A percentile compares a stretch with the other conserved stretches of the same genome.
phyloP scores from a whole-genome alignment of 2,329 filamentous ascomycete species.

The Fonsecaea pedrosoi region DNA sequence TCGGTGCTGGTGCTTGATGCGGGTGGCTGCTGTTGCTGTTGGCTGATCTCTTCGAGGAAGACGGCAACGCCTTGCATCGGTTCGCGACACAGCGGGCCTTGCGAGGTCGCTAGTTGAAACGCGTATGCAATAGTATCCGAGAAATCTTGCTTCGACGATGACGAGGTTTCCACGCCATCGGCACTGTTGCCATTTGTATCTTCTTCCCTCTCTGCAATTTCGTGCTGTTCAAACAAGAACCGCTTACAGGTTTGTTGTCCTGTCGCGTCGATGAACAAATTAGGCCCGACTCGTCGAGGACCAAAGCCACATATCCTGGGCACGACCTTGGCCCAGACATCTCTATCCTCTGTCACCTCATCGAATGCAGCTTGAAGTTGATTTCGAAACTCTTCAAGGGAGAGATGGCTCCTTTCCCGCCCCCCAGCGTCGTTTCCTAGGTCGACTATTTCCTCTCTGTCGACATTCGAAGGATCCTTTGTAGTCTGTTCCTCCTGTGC shows the following conservation, averaged over 20 bases:
- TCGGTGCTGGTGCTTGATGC: background rate
- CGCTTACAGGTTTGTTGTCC: conserved; percentile 72
- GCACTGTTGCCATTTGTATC: conserved; percentile 28
- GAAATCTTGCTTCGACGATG: conserved; percentile 67
- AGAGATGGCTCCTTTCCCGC: conserved; percentile 67
- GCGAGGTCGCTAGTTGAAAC: conserved; percentile 88
- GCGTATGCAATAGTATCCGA: conserved; percentile 90
- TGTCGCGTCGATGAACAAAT: conserved; percentile 86
- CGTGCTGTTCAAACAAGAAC: conserved; percentile 56
- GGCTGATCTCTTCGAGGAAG: conserved; percentile 78
- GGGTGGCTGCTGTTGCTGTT: conserved; percentile 47
- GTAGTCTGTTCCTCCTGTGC: conserved; percentile 54
- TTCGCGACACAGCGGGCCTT: conserved; percentile 90
- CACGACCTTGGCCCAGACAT: conserved; percentile 77
- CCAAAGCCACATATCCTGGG: conserved; percentile 90
- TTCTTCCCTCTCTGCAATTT: conserved; percentile 33
- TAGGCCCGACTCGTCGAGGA: conserved; percentile 82
- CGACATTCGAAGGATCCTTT: conserved; percentile 47
- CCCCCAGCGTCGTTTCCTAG: conserved; percentile 54
- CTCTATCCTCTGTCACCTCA: conserved; percentile 72
- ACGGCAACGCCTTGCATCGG: conserved; percentile 93
- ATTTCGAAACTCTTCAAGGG: conserved; percentile 76
- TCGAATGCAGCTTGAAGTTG: conserved; percentile 74
- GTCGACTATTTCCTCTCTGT: conserved; percentile 51
- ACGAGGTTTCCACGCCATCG: conserved; percentile 45